Evolutionary conservation across 345 rosid genomes (phyloP), one percentile per base, ranked within the genome.

Genomic region (Salix udensis): DNA sequence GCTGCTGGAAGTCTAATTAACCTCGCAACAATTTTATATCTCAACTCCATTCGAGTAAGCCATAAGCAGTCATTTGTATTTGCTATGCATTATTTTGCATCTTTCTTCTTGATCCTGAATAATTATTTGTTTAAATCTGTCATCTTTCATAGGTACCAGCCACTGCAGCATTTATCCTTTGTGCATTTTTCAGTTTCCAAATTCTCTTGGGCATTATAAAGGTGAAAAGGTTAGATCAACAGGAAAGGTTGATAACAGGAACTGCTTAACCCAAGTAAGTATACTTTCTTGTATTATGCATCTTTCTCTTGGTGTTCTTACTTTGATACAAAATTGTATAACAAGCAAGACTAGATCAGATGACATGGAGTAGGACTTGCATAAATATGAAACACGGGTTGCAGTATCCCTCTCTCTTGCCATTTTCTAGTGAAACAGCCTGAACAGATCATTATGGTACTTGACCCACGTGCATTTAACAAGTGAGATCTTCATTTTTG

Each of bases 1-100:
- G 99, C 97, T 78, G 94, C 96, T 77, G 98, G 97, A 84, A 95
- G 98, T 84, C 86, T 95, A 79, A 80, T 95, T 76, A 95, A 95
- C 85, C 93, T 95, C 7, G 98, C 94, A 71, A 94, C 98, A 72
- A 87, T 92, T 83, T 87, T 94, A 85, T 89, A 88, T 85, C 94
- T 95, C 76, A 90, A 95, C 72, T 88, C 98, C n/a, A 72, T 95
- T 68, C 85, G 86, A 79, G 98, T 93, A 88, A 90, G 94, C 82
- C 78, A 23, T 73, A 72, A 18, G 10, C 53, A 70, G 16, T 66
- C 53, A 6, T 39, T 71, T 31, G 3, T 69, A 18, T 1, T 61
- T 60, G 16, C 21, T 73, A 36, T 55, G 50, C 58, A 37, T 65
- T 37, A 9, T 70, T 46, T 73, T 67, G 30, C 37, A 16, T 61